A percentile compares a stretch with the other conserved stretches of the same genome.
Evolutionary conservation across 1,139 yeast genomes (phyloP).

Genomic region (Blastobotrys apis): DNA sequence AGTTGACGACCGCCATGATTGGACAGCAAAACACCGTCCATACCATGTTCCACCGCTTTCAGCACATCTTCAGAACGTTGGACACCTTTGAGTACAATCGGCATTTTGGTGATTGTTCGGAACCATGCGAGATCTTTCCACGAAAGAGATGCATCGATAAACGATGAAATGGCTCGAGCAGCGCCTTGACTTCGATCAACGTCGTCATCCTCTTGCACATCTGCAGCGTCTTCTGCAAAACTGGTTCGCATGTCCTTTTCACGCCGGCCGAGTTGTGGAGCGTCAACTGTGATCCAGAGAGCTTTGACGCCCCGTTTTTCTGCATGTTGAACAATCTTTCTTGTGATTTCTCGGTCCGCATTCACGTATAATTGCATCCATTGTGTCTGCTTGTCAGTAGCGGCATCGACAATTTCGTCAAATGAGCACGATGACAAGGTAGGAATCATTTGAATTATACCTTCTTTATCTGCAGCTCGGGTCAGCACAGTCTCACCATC

Average conservation of each 20-base stretch:
- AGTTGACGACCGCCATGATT: conserved; percentile 81
- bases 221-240: conserved; percentile 60
- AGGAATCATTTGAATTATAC: conserved; percentile 54
- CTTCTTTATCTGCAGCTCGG: conserved; percentile 45
- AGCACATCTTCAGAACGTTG: conserved; percentile 66
- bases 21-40: conserved; percentile 63
- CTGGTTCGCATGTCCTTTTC: conserved; percentile 60
- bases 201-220: conserved; percentile 39
- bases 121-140: conserved; percentile 67
- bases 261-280: conserved; percentile 91
- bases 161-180: conserved; percentile 76
- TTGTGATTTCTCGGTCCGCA: conserved; percentile 59
- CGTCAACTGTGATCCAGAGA: conserved; percentile 84
- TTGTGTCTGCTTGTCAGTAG: conserved; percentile 54
- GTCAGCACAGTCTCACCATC: conserved; percentile 54
- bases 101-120: conserved; percentile 53
- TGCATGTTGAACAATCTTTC: conserved; percentile 60
- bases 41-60: conserved; percentile 56
- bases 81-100: conserved; percentile 65
- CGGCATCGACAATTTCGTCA: conserved; percentile 52
- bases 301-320: conserved; percentile 75
- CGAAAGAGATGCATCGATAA: conserved; percentile 73
- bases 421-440: conserved; percentile 52
- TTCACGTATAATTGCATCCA: conserved; percentile 93
- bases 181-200: conserved; percentile 78